Evolutionary conservation across 2,329 filamentous ascomycete species (phyloP).

Genomic region (Hypomyces perniciosus): DNA sequence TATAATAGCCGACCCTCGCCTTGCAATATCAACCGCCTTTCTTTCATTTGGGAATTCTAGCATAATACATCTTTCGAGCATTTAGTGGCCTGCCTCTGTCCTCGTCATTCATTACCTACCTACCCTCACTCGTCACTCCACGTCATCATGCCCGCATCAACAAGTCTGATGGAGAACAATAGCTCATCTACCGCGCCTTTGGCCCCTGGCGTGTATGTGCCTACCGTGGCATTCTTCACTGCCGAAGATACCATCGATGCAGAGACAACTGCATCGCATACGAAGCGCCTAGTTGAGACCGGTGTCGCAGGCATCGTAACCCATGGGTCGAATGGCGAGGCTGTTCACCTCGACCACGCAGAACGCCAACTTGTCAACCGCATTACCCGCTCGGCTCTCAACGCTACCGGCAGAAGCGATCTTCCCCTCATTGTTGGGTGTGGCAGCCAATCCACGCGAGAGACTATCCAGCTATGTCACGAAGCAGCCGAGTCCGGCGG

Average conservation of each 20-base stretch:
- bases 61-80: background rate
- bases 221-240: constrained; percentile 58
- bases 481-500: constrained; percentile 60
- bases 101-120: background rate
- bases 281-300: constrained; percentile 53
- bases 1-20: constrained; percentile 4
- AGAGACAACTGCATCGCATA: constrained; percentile 44
- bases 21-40: background rate
- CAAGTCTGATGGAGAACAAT: constrained; percentile 2
- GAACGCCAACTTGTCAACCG: constrained; percentile 59
- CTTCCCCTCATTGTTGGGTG: constrained; percentile 65
- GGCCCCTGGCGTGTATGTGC: constrained; percentile 49
- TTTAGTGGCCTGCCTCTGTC: too few relatives aligned
- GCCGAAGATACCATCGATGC: constrained; percentile 49
- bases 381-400: constrained; percentile 54
- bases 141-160: constrained; percentile 13
- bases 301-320: constrained; percentile 63
- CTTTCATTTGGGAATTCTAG: background rate
- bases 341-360: constrained; percentile 60
- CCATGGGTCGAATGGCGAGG: constrained; percentile 69
- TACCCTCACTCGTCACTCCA: background rate
- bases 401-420: constrained; percentile 46
- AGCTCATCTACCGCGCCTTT: constrained; percentile 6
- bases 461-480: constrained; percentile 58
- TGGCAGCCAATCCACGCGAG: constrained; percentile 60